phyloP scores from a whole-genome alignment of 306 rosid species.

The Cucurbita maxima region DNA sequence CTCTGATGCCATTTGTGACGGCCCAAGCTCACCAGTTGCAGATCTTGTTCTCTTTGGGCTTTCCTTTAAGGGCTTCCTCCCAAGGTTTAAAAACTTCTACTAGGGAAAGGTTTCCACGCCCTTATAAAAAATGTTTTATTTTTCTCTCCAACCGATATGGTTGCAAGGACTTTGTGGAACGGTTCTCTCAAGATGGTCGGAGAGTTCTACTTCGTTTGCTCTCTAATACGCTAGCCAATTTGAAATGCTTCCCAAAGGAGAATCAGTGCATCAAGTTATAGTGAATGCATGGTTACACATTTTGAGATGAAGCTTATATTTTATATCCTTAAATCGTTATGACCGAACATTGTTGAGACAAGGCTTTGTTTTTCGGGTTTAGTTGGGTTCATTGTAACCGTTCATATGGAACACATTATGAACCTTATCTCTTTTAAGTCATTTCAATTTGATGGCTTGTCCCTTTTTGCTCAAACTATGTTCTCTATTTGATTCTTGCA shows the following conservation, averaged over 20 bases:
- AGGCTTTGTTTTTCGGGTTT: not conserved
- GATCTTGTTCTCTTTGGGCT: too few relatives aligned
- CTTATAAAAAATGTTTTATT: too few relatives aligned
- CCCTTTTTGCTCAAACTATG: conserved; percentile 1
- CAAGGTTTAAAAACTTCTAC: too few relatives aligned
- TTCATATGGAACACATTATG: not conserved
- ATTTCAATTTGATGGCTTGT: not conserved
- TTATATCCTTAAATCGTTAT: not conserved
- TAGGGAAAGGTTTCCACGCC: too few relatives aligned
- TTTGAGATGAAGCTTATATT: not conserved
- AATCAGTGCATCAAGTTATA: not conserved
- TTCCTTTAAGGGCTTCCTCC: too few relatives aligned
- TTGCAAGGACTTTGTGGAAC: not conserved
- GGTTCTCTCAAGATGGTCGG: not conserved
- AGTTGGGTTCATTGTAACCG: not conserved
- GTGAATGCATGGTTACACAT: not conserved
- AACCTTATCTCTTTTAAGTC: not conserved
- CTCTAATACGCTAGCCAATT: not conserved
- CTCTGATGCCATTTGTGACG: too few relatives aligned
- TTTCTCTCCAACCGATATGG: too few relatives aligned
- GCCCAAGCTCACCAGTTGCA: too few relatives aligned
- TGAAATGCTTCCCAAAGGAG: not conserved
- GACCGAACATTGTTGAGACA: not conserved
- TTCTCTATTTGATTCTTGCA: conserved; percentile 13
- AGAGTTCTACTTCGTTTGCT: not conserved